These are phyloP conservation scores for Intubia oerlemansii DNA, from an alignment of 2,329 filamentous ascomycete genomes.

Conservation along the genomic window DNA sequence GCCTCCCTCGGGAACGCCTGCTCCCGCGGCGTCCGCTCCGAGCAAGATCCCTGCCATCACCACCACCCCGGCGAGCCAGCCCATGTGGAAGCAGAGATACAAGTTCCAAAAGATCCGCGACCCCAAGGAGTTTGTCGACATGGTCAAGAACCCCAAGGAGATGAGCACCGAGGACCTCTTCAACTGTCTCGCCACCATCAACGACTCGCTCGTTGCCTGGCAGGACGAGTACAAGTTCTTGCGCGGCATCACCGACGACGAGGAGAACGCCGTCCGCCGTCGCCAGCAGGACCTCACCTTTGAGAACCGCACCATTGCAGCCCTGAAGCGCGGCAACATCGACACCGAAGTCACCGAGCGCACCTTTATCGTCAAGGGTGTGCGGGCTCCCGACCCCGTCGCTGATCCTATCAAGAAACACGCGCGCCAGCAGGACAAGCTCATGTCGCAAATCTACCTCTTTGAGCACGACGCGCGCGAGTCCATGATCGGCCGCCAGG, in stretches of 20 bases:
- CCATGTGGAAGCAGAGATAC: constrained; percentile 17
- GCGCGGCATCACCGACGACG: constrained; percentile 29
- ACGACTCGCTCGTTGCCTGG: constrained; percentile 25
- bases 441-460: constrained; percentile 37
- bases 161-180: constrained; percentile 25
- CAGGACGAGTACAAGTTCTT: constrained; percentile 31
- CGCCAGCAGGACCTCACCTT: constrained; percentile 17
- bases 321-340: constrained; percentile 21
- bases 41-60: no score
- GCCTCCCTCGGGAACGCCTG: neutral
- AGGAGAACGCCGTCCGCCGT: constrained; percentile 33
- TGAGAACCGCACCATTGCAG: constrained; percentile 18
- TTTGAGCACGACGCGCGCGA: constrained; percentile 39
- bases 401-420: constrained; percentile 25
- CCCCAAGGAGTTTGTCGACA: constrained; percentile 23
- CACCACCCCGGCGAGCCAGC: constrained; percentile 4
- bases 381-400: constrained; percentile 22
- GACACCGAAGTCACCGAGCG: constrained; percentile 23
- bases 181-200: constrained; percentile 21
- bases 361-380: constrained; percentile 32
- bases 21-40: neutral
- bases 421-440: constrained; percentile 26
- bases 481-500: constrained; percentile 35
- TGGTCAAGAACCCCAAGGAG: constrained; percentile 27
- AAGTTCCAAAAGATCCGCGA: constrained; percentile 28